Base-by-base conservation (phyloP, 2,329 filamentous ascomycete species). In the Cucurbitaria berberidis region DNA sequence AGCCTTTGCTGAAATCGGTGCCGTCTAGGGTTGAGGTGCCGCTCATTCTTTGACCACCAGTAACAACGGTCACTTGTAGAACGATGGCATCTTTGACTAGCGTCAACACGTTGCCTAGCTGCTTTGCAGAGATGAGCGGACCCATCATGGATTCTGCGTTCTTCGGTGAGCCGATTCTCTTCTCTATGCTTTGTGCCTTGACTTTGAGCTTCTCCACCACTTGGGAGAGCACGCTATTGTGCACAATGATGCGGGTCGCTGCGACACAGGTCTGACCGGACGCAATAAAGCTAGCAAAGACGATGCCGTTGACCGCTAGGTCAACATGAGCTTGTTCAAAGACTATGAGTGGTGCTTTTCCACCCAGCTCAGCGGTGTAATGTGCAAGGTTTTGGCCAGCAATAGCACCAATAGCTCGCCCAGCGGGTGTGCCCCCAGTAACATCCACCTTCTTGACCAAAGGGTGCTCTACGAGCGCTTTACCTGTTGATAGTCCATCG, bases 91-190 rank as follows among this genome's bases (percentile, higher is more conserved):
- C 71, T 39, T 70, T 60, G 15, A 78, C 74, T 0, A 80, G 67
- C 3, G 56, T 57, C 16, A 60, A 57, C 0, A 79, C 75, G 26
- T 76, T 76, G 0, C 45, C 60, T 1, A 78, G 63, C 43, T 81
- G 81, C 61, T 78, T 81, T 5, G 77, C 78, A 0, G 86, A 88
- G 29, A 89, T 82, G 1, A 89, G 73, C 0, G 85, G 84, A 0
- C 87, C 87, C 81, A 89, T 89, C 71, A 83, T 83, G 0, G 83
- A 86, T 1, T 78, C 78, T 0, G 76, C 73, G 48, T 88, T 84
- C 3, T 71, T 76, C 0, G 85, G 85, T 4, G 81, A 78, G 1
- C 86, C 86, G 69, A 88, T 85, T 4, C 82, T 79, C 3, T 75
- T 67, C 0, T 76, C 64, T 26, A 86, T 83, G 5, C 79, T 82